Base-by-base conservation (phyloP, 2,329 filamentous ascomycete genomes). In the Helotiales sp. region DNA sequence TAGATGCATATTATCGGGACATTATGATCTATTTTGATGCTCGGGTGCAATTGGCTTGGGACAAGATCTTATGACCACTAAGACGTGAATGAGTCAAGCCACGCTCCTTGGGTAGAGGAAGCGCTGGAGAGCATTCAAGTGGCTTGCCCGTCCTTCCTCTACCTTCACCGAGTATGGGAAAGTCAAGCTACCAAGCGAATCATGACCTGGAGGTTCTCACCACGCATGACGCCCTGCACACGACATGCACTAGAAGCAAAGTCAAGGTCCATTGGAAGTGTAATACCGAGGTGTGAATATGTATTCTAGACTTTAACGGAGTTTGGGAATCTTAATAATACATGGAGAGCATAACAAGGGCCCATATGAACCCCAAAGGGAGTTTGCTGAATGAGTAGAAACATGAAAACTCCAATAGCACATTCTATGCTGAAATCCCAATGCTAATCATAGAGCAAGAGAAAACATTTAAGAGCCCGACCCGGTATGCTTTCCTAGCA, bases 311-410 rank as follows among this genome's bases (percentile, higher is more conserved):
- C 27, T 8, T 22, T 48, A n/a, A 29, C 19, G 31, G 25, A 48
- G n/a, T 33, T 48, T 17, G 46, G 29, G 15, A 48, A 33, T 33
- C 17, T 48, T 48, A 48, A 48, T 48, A 48, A 48, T 48, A 48
- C 46, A 48, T 48, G n/a, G 3, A 48, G 8, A 48, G 25, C 25
- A 30, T 13, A 48, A 30, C 46, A 48, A 19, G 30, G 46, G 46
- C 24, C 31, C 17, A 48, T 48, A 48, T 27, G 46, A 48, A 22
- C 15, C 12, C 46, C 10, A 31, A 48, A 5, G 15, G 25, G 38
- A 54, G 52, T 36, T 46, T 48, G 52, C 57, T 44, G 57, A 55
- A 17, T 24, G 24, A 47, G 27, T 38, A 55, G 42, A 13, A 27
- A 27, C 30, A 54, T 48, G 52, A 48, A 30, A 19, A 36, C 30